phyloP scores from a whole-genome alignment of 495 filamentous ascomycete genomes.

The Xylaria acuta region DNA sequence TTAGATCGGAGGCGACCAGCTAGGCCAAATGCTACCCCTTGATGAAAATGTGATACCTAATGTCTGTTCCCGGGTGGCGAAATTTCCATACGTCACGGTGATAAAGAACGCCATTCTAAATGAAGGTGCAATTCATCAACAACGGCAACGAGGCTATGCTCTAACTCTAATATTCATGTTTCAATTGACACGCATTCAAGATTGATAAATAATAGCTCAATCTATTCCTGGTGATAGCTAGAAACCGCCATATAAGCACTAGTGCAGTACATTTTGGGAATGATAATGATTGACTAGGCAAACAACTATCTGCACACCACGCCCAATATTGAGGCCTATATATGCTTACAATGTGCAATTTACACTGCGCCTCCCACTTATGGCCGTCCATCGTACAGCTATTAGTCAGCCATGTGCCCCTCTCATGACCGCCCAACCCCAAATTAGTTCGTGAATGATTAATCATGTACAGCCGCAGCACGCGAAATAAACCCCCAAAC shows the following conservation, averaged over 20 bases:
- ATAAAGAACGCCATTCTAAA: neutral
- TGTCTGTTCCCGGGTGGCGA: neutral
- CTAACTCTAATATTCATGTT: no score
- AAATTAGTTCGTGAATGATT: neutral
- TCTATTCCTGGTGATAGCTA: no score
- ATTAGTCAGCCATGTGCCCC: neutral
- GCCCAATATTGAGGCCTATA: neutral
- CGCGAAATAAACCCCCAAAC: neutral
- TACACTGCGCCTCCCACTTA: neutral
- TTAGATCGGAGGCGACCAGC: no score
- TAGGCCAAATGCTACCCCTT: no score
- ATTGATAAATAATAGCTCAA: neutral
- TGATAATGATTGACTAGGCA: neutral
- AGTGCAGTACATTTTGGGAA: neutral
- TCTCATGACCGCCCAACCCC: neutral
- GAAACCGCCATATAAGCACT: no score
- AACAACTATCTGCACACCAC: neutral
- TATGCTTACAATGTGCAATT: neutral
- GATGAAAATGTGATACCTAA: neutral
- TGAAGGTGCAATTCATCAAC: no score
- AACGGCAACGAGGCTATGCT: neutral
- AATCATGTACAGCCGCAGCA: neutral
- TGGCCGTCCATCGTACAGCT: neutral
- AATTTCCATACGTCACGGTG: neutral
- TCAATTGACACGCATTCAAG: neutral